Evolutionary conservation across 495 filamentous ascomycete species (phyloP), one percentile per base, ranked within the genome.

Genomic region (Aspergillus sclerotiicarbonarius): DNA sequence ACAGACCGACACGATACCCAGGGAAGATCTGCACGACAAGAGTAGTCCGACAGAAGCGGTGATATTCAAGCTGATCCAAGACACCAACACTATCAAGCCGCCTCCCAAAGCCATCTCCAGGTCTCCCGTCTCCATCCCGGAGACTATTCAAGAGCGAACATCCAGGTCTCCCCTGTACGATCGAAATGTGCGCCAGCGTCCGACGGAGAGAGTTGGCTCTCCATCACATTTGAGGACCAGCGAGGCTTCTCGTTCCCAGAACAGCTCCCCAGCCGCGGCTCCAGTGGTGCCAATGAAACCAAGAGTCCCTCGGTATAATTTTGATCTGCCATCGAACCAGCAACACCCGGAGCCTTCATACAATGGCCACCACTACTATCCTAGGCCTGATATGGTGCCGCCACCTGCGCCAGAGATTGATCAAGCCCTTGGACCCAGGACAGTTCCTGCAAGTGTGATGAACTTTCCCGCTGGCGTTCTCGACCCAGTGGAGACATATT

Each of bases 291-390:
- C 77, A 64, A 88, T 88, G 73, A 77, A 74, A 57, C 88, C 86
- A 13, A 94, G 94, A 58, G 94, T 96, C 67, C 91, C 91, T 13
- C 82, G 78, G n/a, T 92, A 91, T 65, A 84, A 96, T 67, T 84
- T 85, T 9, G 81, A 81, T n/a, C 49, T 88, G 8, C 81, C 88
- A 8, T 78, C 90, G 21, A 79, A 80, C 56, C 82, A 84, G 54
- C 90, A 94, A 66, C 74, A 79, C 39, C 86, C 87, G 10, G 84
- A 81, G 4, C 46, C 58, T 12, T 54, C 81, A 81, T 67, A 61
- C 72, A 55, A 79, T 67, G 76, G 81, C 15, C 76, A 79, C 10
- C 69, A 64, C 30, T 19, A 60, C 21, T 29, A 65, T 35, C 62
- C 21, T 71, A 83, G 63, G 78, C 72, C 72, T 0, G 57, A 65